Percentiles rank a stretch among this genome's conserved stretches.
phyloP scores from a whole-genome alignment of 768 basidiomycete species.

The Thelephora aurantiotincta region DNA sequence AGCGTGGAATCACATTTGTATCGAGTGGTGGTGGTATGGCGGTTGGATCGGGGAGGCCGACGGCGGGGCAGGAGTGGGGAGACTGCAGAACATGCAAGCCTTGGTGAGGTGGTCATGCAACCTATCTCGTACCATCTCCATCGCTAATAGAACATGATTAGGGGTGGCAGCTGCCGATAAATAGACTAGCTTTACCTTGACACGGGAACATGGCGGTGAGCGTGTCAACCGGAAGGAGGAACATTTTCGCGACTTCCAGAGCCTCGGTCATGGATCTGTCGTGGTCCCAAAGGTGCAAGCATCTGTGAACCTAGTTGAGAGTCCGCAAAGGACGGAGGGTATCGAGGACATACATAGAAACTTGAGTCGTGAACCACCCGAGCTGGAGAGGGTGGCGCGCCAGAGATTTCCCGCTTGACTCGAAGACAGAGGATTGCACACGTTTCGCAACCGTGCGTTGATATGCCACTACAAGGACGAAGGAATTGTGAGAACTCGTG shows the following conservation, averaged over 20 bases:
- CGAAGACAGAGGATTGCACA: slow-evolving; percentile 38
- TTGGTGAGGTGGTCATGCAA: no score
- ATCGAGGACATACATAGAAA: slow-evolving; percentile 5
- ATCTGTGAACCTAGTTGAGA: slow-evolving; percentile 22
- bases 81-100: no score
- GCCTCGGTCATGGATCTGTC: slow-evolving; percentile 44
- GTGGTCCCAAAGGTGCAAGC: slow-evolving; percentile 50
- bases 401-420: slow-evolving; percentile 40
- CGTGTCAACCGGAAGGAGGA: slow-evolving; percentile 49
- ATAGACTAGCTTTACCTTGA: slow-evolving; percentile 20
- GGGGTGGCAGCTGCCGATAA: not conserved
- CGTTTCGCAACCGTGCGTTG: slow-evolving; percentile 38
- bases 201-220: slow-evolving; percentile 62
- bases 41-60: no score
- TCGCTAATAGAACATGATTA: no score
- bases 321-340: slow-evolving; percentile 1
- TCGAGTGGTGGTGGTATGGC: no score
- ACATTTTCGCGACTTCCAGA: slow-evolving; percentile 49
- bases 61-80: no score
- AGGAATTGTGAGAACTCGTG: no score
- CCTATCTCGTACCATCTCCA: no score
- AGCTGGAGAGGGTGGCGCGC: slow-evolving; percentile 58
- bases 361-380: slow-evolving; percentile 31
- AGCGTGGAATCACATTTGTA: no score
- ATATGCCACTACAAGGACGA: slow-evolving; percentile 18